Percentiles rank a stretch among this genome's conserved stretches.
Conservation (phyloP, 345 rosid species). For the Aquilaria malaccensis region DNA sequence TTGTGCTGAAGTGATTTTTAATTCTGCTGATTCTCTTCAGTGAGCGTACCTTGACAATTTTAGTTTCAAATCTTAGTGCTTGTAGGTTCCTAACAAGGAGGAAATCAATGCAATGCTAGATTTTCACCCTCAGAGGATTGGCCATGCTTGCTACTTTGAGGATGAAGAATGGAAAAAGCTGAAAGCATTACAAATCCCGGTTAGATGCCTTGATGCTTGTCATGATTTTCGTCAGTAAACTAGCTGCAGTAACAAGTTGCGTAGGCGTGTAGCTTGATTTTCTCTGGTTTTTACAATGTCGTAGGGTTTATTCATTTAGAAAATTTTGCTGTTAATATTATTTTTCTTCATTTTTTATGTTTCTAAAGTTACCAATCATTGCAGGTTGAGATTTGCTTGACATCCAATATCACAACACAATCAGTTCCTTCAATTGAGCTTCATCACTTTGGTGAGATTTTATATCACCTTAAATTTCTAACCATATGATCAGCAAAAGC, state of each 20-base stretch:
- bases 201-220: constrained; percentile 14
- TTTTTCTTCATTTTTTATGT: not conserved
- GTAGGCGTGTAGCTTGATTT: not conserved
- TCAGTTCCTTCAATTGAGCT: constrained; percentile 74
- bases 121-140: constrained; percentile 78
- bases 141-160: constrained; percentile 76
- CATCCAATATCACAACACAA: constrained; percentile 81
- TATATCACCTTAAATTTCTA: not conserved
- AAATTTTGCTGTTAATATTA: not conserved
- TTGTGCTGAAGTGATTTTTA: not conserved
- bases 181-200: constrained; percentile 68
- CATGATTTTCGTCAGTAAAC: not conserved
- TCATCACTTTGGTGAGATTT: constrained; percentile 78
- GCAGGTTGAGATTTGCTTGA: constrained; percentile 98
- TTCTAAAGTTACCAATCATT: not conserved
- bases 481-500: not conserved
- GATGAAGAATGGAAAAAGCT: constrained; percentile 56
- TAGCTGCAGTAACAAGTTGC: not conserved
- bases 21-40: constrained; percentile 2
- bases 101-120: constrained; percentile 83
- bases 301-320: not conserved
- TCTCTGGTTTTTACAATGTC: not conserved
- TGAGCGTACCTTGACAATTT: constrained; percentile 20
- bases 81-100: constrained; percentile 77
- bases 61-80: constrained; percentile 53